A percentile compares a stretch with the other conserved stretches of the same genome.
These are phyloP conservation scores for Zygosaccharomyces kombuchaensis DNA, from an alignment of 805 yeast species.

Conservation along the genomic window DNA sequence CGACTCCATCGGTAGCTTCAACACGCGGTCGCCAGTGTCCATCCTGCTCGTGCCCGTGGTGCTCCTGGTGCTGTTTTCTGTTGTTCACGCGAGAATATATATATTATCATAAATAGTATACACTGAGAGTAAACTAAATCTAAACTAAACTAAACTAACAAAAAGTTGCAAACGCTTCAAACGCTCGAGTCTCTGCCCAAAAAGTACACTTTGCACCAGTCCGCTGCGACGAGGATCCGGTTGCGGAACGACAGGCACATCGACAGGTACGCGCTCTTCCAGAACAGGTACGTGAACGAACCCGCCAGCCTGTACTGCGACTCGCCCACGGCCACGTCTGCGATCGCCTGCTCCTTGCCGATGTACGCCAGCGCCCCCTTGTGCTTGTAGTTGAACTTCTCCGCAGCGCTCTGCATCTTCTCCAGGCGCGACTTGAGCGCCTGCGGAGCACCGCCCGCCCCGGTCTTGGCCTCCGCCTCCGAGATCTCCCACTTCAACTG, in stretches of 20 bases:
- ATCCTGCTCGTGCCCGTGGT: slow-evolving; percentile 6
- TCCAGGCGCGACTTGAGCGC: slow-evolving; percentile 45
- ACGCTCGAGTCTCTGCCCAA: slow-evolving; percentile 80
- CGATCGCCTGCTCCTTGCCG: slow-evolving; percentile 91
- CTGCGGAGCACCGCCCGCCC: slow-evolving; percentile 22
- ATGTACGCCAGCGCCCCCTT: slow-evolving; percentile 93
- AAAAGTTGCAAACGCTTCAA: slow-evolving; percentile 8
- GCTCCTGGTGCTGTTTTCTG: too few species aligned
- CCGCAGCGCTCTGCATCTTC: slow-evolving; percentile 40
- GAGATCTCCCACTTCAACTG: slow-evolving; percentile 44
- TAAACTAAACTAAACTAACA: too few species aligned
- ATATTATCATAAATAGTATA: background rate
- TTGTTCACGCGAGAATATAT: background rate
- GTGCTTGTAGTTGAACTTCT: slow-evolving; percentile 75
- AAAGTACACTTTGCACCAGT: slow-evolving; percentile 82
- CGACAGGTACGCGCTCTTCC: slow-evolving; percentile 91
- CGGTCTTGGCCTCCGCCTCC: slow-evolving; percentile 38
- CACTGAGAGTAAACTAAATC: background rate
- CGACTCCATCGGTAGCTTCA: slow-evolving; percentile 14
- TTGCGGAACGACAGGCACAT: slow-evolving; percentile 90
- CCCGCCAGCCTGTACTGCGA: slow-evolving; percentile 80
- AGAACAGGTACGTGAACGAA: slow-evolving; percentile 79
- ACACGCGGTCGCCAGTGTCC: slow-evolving; percentile 10
- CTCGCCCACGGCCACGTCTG: slow-evolving; percentile 77
- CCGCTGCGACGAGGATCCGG: slow-evolving; percentile 78